These are phyloP conservation scores for Trypanosoma mega DNA, from an alignment of 208 protist genomes.

Conservation along the genomic window DNA sequence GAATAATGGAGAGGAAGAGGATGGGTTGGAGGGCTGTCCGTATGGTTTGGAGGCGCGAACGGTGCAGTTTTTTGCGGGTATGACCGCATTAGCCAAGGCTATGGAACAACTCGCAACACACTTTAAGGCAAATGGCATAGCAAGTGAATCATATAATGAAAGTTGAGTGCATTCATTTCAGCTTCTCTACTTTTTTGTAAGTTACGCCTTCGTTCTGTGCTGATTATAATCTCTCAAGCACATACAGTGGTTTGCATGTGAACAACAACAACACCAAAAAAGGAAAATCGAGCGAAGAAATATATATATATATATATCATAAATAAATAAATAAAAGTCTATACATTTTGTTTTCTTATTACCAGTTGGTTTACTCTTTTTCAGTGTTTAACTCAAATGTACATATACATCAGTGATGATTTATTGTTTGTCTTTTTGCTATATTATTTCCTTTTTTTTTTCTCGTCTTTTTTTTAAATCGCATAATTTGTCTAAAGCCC, in stretches of 20 bases:
- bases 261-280: too few species aligned
- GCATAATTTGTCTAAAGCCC: too few species aligned
- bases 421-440: conserved; percentile 13
- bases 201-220: too few species aligned
- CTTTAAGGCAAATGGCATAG: conserved; percentile 1
- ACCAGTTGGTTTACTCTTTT: conserved; percentile 1
- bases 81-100: conserved; percentile 54
- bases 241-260: too few species aligned
- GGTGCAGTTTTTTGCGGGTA: conserved; percentile 56
- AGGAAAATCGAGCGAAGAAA: too few species aligned
- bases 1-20: conserved; percentile 1
- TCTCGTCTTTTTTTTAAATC: background rate
- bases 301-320: too few species aligned
- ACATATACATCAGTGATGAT: background rate
- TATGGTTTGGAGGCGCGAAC: conserved; percentile 60
- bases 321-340: too few species aligned
- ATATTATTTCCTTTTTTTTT: background rate
- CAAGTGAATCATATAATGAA: background rate
- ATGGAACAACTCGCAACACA: conserved; percentile 31
- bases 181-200: too few species aligned
- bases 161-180: background rate
- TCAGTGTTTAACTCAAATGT: background rate
- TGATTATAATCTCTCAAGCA: too few species aligned
- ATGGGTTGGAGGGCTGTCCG: conserved; percentile 31
- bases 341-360: too few species aligned